Evolutionary conservation across 2,329 filamentous ascomycete species (phyloP).

Genomic region (Hypoxylon sp.): DNA sequence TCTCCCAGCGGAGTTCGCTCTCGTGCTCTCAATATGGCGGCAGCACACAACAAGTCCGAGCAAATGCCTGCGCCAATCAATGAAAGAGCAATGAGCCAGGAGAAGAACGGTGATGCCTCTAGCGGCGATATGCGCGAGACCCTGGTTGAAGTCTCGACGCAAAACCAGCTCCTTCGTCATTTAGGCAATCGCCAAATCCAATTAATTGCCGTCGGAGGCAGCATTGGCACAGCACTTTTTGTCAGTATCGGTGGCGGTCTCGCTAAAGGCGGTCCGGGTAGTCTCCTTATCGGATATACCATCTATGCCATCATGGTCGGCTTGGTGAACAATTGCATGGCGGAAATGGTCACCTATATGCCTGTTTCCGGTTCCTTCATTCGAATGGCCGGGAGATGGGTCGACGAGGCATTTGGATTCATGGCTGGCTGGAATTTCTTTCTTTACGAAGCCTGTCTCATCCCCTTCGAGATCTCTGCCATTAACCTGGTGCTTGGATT

Average conservation of each 20-base stretch:
- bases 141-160: constrained; percentile 39
- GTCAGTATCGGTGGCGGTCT: constrained; percentile 73
- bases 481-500: constrained; percentile 61
- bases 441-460: constrained; percentile 59
- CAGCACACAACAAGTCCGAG: constrained; percentile 43
- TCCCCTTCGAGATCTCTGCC: constrained; percentile 61
- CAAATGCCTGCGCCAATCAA: constrained; percentile 15
- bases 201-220: constrained; percentile 71
- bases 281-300: constrained; percentile 71
- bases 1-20: constrained; percentile 51
- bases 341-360: constrained; percentile 75
- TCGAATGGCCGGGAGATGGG: constrained; percentile 75
- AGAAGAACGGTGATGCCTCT: constrained; percentile 42
- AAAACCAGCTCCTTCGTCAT: constrained; percentile 58
- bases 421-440: constrained; percentile 64
- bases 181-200: constrained; percentile 67
- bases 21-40: constrained; percentile 52
- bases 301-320: constrained; percentile 68
- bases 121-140: constrained; percentile 43
- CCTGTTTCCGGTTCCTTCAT: constrained; percentile 75
- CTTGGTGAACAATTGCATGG: constrained; percentile 75
- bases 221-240: constrained; percentile 72
- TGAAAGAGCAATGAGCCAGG: constrained; percentile 23
- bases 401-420: constrained; percentile 76
- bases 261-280: constrained; percentile 64